Percentiles rank a stretch among this genome's conserved stretches.
These are phyloP conservation scores for Wolfiporia cocos DNA, from an alignment of 1,284 basidiomycete species.

Conservation along the genomic window DNA sequence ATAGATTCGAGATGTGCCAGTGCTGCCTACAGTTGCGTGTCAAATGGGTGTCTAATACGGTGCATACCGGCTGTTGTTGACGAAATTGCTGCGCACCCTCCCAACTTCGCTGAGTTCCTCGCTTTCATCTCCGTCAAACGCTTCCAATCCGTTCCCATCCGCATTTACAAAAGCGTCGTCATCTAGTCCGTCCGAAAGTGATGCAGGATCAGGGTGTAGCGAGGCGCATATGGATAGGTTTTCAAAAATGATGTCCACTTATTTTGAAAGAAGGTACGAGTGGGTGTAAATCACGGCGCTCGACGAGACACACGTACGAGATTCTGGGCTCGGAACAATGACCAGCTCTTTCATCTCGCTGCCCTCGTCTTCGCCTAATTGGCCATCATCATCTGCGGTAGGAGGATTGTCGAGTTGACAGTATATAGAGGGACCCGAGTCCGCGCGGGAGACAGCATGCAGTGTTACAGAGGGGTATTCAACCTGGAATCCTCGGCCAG, in stretches of 20 bases:
- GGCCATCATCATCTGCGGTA: conserved; percentile 25
- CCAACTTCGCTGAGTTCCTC: conserved; percentile 80
- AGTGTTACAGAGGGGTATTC: conserved; percentile 83
- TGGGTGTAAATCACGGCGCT: conserved; percentile 5
- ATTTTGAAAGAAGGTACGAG: neutral
- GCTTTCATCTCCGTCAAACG: conserved; percentile 52
- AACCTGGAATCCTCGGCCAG: conserved; percentile 71
- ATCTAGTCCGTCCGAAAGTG: conserved; percentile 38
- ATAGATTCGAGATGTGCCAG: conserved; percentile 73
- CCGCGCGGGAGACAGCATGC: conserved; percentile 78
- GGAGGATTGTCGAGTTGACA: conserved; percentile 77
- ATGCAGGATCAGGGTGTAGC: conserved; percentile 76
- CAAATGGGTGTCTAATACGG: conserved; percentile 69
- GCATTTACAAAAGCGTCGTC: conserved; percentile 59
- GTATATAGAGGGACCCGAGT: conserved; percentile 68
- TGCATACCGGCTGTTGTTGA: conserved; percentile 71
- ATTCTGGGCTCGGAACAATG: conserved; percentile 55
- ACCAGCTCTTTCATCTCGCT: conserved; percentile 69
- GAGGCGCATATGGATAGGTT: conserved; percentile 86
- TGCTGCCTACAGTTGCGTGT: conserved; percentile 48
- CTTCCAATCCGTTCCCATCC: conserved; percentile 45
- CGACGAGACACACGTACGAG: conserved; percentile 43
- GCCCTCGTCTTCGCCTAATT: conserved; percentile 42
- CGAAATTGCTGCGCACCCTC: conserved; percentile 91
- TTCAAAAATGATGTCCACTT: conserved; percentile 87